Conservation (phyloP, 768 basidiomycete genomes). For the Lepiota subincarnata region DNA sequence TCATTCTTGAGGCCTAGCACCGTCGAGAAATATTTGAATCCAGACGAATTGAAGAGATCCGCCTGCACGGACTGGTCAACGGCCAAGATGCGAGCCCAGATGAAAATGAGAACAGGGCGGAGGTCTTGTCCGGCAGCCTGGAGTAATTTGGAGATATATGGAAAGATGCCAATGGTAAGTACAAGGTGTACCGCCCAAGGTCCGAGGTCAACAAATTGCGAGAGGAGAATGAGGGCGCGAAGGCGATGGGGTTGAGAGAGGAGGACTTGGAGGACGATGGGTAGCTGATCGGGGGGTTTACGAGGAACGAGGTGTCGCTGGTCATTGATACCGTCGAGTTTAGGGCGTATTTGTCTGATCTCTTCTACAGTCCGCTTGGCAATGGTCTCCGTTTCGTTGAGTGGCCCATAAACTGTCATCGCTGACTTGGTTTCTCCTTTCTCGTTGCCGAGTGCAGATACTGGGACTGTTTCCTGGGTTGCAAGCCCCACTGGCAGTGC, state of each 20-base stretch:
- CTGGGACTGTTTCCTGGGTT: background rate
- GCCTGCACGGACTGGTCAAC: constrained; percentile 92
- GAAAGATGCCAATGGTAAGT: constrained; percentile 95
- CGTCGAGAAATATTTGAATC: constrained; percentile 82
- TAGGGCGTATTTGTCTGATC: constrained; percentile 25
- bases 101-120: constrained; percentile 97
- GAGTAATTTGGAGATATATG: constrained; percentile 94
- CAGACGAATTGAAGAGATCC: constrained; percentile 79
- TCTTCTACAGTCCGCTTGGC: constrained; percentile 23
- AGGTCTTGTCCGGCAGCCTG: constrained; percentile 93
- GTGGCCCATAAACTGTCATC: background rate
- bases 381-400: constrained; percentile 16
- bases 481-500: constrained; percentile 47
- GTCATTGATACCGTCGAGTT: constrained; percentile 11
- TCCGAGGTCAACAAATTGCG: constrained; percentile 96
- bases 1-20: constrained; percentile 71
- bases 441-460: background rate
- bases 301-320: constrained; percentile 65
- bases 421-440: background rate
- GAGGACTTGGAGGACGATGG: constrained; percentile 95
- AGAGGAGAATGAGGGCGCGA: constrained; percentile 90
- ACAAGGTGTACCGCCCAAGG: constrained; percentile 99
- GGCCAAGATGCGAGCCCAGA: constrained; percentile 96
- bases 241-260: constrained; percentile 95
- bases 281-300: constrained; percentile 94